Conservation (phyloP, 2,329 filamentous ascomycete genomes). For the Aspergillus versicolor region DNA sequence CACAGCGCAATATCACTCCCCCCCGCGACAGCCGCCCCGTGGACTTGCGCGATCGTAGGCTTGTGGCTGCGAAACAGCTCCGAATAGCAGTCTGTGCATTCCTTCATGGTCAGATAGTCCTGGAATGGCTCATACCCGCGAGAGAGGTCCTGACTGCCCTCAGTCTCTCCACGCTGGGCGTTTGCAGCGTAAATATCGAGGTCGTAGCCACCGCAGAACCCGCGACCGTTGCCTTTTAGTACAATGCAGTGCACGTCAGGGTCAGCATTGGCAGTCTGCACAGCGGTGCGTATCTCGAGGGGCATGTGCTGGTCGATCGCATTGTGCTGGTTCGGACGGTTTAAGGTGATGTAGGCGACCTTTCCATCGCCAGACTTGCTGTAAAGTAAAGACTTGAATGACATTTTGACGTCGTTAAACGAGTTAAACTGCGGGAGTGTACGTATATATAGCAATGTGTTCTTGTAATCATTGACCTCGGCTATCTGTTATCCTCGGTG, state of each 20-base stretch:
- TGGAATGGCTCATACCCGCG: constrained; percentile 7
- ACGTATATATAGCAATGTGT: too few species aligned
- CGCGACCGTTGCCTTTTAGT: constrained; percentile 4
- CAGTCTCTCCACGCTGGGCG: neutral
- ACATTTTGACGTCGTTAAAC: too few species aligned
- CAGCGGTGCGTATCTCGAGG: neutral
- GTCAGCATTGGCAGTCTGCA: constrained; percentile 2
- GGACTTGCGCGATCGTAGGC: constrained; percentile 7
- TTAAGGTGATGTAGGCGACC: constrained; percentile 10
- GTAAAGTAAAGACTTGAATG: neutral
- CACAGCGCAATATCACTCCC: constrained; percentile 12
- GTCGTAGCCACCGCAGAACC: constrained; percentile 10
- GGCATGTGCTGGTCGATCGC: constrained; percentile 7
- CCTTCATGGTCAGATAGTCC: constrained; percentile 8
- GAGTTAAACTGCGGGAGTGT: too few species aligned
- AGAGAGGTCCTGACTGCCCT: constrained; percentile 2
- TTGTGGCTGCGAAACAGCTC: constrained; percentile 12
- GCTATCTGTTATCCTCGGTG: too few species aligned
- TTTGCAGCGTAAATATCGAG: neutral
- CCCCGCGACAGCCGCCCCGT: constrained; percentile 10
- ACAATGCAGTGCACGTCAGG: constrained; percentile 6
- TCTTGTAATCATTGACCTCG: too few species aligned
- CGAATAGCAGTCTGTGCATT: constrained; percentile 6
- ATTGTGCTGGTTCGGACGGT: constrained; percentile 1
- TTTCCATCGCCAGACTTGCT: constrained; percentile 1